A percentile compares a stretch with the other conserved stretches of the same genome.
Conservation (phyloP, 495 filamentous ascomycete species). For the Aspergillus steynii region DNA sequence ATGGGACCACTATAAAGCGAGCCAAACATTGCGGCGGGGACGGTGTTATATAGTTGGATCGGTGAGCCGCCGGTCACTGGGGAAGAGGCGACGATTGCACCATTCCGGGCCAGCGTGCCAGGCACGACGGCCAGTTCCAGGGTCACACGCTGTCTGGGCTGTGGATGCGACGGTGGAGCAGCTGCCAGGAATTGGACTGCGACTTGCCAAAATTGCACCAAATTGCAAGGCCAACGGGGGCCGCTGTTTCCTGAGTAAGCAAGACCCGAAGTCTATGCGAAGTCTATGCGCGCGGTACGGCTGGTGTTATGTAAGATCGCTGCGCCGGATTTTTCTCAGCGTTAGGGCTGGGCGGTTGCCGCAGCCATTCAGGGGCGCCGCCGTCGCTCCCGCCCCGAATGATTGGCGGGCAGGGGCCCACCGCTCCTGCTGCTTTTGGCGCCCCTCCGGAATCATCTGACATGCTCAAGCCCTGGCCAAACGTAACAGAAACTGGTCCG, state of each 20-base stretch:
- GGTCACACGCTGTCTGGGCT: not conserved
- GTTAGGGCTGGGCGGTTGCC: conserved; percentile 8
- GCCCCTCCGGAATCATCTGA: conserved; percentile 31
- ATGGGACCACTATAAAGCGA: conserved; percentile 14
- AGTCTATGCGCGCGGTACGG: conserved; percentile 16
- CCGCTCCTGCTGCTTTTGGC: conserved; percentile 14
- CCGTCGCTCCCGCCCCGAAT: not conserved
- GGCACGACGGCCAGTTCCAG: too few species aligned
- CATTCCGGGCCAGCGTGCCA: too few species aligned
- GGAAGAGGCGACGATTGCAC: too few species aligned
- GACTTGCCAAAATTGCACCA: too few species aligned
- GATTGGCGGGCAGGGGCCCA: conserved; percentile 18
- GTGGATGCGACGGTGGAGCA: too few species aligned
- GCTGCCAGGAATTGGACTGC: too few species aligned
- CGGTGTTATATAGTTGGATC: conserved; percentile 20
- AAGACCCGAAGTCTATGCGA: too few species aligned
- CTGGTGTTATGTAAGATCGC: not conserved
- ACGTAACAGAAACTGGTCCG: conserved; percentile 43
- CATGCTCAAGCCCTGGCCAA: conserved; percentile 21
- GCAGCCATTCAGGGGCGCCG: conserved; percentile 4
- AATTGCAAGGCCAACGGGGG: too few species aligned
- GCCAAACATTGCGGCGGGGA: conserved; percentile 26
- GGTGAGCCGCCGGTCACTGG: too few species aligned
- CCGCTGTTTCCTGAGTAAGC: not conserved
- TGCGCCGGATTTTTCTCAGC: conserved; percentile 5